Evolutionary conservation across 73 alveolate genomes (phyloP), one percentile per base, ranked within the genome.

Genomic region (Paramecium caudatum): DNA sequence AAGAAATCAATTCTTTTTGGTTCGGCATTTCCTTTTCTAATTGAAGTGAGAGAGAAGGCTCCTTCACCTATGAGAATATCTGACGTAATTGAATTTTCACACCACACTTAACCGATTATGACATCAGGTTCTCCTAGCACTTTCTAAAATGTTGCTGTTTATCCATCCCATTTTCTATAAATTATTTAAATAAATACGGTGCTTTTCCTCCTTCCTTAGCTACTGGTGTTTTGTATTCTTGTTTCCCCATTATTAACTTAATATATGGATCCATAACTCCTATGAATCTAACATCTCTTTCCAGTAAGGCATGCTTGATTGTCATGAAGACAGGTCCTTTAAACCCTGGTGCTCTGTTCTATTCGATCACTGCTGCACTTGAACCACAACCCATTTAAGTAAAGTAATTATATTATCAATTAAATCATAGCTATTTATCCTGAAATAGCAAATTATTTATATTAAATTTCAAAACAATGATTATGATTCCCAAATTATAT

Each of bases 341-440:
- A 30, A 41, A 74, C 16, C 88, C 88, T 4, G 88, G 88, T 27
- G 88, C 88, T 41, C 88, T 74, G 21, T 43, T 41, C 32, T 37
- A 15, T 74, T 37, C 68, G 1, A 34, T 68, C 23, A 41, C 88
- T 2, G 45, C 88, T 17, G 65, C 88, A 30, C 88, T 74, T 19
- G 68, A 36, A 41, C 88, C 88, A 74, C 88, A 74, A 74, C 88
- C 88, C 88, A 74, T 74, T n/a, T 68, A 55, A 55, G 80, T 55
- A 55, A 55, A 55, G 80, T 55, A 55, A 55, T 55, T 23, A 7
- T 55, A 19, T 55, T 55, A 55, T 55, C 15, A 55, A 55, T 55
- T 27, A 55, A 23, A 19, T 55, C 48, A 39, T n/a, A n/a, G n/a
- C n/a, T n/a, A n/a, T n/a, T n/a, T n/a, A n/a, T n/a, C n/a, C n/a